Evolutionary conservation across 306 rosid genomes (phyloP).

Genomic region (Betula pendula): DNA sequence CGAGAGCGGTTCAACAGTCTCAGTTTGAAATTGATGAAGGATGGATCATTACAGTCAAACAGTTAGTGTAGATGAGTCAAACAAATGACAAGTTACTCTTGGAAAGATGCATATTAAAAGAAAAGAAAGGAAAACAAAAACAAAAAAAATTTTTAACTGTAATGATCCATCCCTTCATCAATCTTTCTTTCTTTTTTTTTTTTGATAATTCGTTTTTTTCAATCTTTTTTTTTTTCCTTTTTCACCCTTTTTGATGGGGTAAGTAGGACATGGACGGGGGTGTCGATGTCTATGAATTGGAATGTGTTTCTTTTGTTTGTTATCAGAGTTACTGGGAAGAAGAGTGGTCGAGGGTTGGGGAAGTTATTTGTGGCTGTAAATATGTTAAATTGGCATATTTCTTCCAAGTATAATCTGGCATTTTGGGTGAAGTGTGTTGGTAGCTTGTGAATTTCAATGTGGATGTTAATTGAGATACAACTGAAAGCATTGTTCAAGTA

Average conservation of each 20-base stretch:
- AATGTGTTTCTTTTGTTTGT: constrained; percentile 29
- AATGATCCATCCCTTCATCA: too few relatives aligned
- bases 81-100: constrained; percentile 20
- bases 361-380: constrained; percentile 54
- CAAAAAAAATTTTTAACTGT: too few relatives aligned
- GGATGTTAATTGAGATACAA: not conserved
- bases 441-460: not conserved
- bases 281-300: constrained; percentile 35
- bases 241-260: constrained; percentile 31
- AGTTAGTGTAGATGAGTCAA: constrained; percentile 34
- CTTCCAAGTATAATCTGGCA: not conserved
- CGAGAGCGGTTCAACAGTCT: constrained; percentile 85
- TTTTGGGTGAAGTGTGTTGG: not conserved
- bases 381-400: constrained; percentile 26
- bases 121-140: not conserved
- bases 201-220: constrained; percentile 37
- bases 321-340: constrained; percentile 32
- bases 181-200: constrained; percentile 4
- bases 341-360: constrained; percentile 25
- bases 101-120: constrained; percentile 32
- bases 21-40: constrained; percentile 65
- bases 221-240: constrained; percentile 1
- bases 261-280: constrained; percentile 32
- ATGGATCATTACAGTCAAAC: constrained; percentile 65
- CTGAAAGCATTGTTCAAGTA: too few relatives aligned